Conservation (phyloP, 2,329 filamentous ascomycete genomes). For the Penicillium griseofulvum region DNA sequence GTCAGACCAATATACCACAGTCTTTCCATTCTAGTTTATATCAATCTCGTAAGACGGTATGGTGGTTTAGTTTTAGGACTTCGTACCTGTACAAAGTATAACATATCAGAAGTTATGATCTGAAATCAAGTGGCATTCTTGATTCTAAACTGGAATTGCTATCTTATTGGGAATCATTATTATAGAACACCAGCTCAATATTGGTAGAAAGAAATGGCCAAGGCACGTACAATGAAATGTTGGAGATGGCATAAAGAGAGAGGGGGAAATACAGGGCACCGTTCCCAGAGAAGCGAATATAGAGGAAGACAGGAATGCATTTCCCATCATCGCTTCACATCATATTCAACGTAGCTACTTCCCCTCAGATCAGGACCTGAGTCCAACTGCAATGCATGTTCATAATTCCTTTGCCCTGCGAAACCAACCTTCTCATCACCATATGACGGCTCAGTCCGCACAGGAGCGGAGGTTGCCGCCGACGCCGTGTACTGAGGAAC, state of each 20-base stretch:
- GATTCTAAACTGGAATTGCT: not conserved
- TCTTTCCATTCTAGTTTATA: not conserved
- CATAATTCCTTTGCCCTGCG: slow-evolving; percentile 39
- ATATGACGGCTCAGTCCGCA: slow-evolving; percentile 17
- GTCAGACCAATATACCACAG: not conserved
- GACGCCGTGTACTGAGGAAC: slow-evolving; percentile 28
- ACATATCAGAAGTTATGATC: too few species aligned
- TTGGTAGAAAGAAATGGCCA: not conserved
- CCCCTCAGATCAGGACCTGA: slow-evolving; percentile 23
- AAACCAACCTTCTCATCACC: slow-evolving; percentile 46
- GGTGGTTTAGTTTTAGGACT: not conserved
- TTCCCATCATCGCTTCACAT: slow-evolving; percentile 27
- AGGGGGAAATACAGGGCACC: not conserved
- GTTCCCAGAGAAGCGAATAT: not conserved
- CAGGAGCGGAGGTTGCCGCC: slow-evolving; percentile 9
- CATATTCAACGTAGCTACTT: slow-evolving; percentile 42
- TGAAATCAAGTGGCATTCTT: not conserved
- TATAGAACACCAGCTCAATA: not conserved
- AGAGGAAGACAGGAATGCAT: not conserved
- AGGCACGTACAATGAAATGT: not conserved
- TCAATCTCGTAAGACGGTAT: not conserved
- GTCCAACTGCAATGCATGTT: slow-evolving; percentile 30
- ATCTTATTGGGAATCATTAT: not conserved
- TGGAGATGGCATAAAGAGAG: not conserved
- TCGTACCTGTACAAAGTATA: too few species aligned